Evolutionary conservation across 257 asterid species (phyloP).

Genomic region (Solanum dulcamara): DNA sequence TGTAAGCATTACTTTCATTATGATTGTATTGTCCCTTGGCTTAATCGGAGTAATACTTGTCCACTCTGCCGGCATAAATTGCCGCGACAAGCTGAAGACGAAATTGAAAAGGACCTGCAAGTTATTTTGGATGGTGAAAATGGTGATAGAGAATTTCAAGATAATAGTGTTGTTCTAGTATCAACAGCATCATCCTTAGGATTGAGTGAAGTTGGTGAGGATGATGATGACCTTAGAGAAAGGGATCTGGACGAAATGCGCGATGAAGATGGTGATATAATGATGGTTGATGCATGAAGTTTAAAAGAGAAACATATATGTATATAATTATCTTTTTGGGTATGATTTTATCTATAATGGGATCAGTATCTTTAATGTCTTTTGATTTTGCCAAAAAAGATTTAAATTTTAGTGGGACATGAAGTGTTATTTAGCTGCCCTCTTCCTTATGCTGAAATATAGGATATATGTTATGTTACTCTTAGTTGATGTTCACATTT

Average conservation of each 20-base stretch:
- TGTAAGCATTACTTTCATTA: conserved; percentile 40
- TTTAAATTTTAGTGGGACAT: neutral
- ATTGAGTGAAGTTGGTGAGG: neutral
- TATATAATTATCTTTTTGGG: neutral
- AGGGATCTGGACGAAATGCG: conserved; percentile 20
- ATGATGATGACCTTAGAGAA: neutral
- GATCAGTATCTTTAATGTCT: neutral
- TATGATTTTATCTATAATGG: neutral
- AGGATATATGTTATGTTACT: neutral
- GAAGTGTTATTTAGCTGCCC: neutral
- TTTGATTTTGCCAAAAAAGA: neutral
- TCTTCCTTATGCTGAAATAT: neutral
- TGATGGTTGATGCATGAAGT: conserved; percentile 39
- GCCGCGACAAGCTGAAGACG: conserved; percentile 15
- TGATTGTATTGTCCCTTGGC: conserved; percentile 46
- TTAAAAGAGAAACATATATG: neutral
- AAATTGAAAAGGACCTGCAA: neutral
- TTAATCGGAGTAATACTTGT: conserved; percentile 37
- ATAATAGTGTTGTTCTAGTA: neutral
- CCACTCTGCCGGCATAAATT: conserved; percentile 44
- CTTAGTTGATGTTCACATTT: neutral
- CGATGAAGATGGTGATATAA: conserved; percentile 51
- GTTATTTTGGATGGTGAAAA: neutral
- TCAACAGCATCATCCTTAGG: neutral
- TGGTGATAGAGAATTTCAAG: neutral